These are phyloP conservation scores for Vanrija pseudolonga DNA, from an alignment of 1,284 basidiomycete genomes.

Conservation along the genomic window DNA sequence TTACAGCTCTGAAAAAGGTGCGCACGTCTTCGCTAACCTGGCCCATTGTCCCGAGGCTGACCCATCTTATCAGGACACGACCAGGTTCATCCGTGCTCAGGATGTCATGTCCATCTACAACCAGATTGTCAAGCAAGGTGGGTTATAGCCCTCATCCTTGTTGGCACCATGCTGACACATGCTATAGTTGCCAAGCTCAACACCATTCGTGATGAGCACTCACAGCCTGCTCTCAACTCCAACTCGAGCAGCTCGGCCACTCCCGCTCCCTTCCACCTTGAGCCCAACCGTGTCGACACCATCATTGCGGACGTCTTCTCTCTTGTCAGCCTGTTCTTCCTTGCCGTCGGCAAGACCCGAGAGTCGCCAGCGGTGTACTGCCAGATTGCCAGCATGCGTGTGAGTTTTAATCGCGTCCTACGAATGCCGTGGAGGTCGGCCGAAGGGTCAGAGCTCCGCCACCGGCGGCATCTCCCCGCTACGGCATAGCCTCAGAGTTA, in stretches of 20 bases:
- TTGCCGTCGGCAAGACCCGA: constrained; percentile 87
- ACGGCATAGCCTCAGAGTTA: neutral
- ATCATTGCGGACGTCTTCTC: constrained; percentile 90
- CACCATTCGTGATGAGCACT: constrained; percentile 68
- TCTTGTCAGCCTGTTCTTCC: constrained; percentile 83
- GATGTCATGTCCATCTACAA: constrained; percentile 94
- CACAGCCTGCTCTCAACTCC: constrained; percentile 16
- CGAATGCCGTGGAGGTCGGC: constrained; percentile 2
- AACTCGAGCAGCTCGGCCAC: constrained; percentile 1
- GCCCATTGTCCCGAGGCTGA: neutral
- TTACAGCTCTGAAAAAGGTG: constrained; percentile 58
- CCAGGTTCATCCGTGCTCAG: constrained; percentile 79
- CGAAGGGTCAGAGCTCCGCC: neutral
- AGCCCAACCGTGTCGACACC: constrained; percentile 81
- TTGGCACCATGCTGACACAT: neutral
- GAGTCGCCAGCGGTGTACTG: constrained; percentile 91
- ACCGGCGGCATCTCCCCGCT: neutral
- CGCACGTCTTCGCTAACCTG: constrained; percentile 11
- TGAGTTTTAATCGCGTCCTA: constrained; percentile 53
- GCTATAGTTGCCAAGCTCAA: constrained; percentile 63
- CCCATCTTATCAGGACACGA: constrained; percentile 60
- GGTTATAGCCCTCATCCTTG: constrained; percentile 10
- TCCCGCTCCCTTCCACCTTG: constrained; percentile 47
- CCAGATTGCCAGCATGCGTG: constrained; percentile 88
- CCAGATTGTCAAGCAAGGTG: constrained; percentile 89